Conservation (phyloP, 208 protist species). For the Trichomonas tenax region DNA sequence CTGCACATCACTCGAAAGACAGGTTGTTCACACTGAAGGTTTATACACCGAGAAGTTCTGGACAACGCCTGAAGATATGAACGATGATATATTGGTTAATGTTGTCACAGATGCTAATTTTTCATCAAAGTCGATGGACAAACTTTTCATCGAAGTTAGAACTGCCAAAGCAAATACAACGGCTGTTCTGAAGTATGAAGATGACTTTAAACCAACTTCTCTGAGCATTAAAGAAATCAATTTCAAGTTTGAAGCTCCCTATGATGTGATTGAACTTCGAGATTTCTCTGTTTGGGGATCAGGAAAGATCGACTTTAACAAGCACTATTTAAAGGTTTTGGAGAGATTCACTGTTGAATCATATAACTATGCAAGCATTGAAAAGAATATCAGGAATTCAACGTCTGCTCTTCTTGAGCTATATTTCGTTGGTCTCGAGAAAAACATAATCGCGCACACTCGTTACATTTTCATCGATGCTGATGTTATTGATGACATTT, state of each 20-base stretch:
- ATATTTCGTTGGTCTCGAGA: neutral
- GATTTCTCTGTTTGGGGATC: neutral
- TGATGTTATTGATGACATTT: neutral
- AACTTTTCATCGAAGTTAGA: neutral
- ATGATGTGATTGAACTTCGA: neutral
- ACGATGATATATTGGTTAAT: neutral
- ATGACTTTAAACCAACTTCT: neutral
- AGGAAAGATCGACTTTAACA: neutral
- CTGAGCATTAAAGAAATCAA: neutral
- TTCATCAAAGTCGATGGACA: neutral
- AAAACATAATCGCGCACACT: neutral
- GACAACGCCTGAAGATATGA: neutral
- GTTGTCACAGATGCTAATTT: neutral
- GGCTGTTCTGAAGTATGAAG: neutral
- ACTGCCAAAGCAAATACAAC: neutral
- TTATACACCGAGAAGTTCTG: neutral
- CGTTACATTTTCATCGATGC: neutral
- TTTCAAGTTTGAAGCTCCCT: neutral
- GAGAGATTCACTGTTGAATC: neutral
- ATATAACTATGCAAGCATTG: neutral
- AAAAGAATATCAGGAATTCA: neutral
- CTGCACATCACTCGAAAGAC: neutral
- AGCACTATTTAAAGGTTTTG: neutral
- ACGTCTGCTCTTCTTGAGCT: neutral
- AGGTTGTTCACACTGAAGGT: neutral